Evolutionary conservation across 768 basidiomycete genomes (phyloP).

Genomic region (Boletus tomentosulus): DNA sequence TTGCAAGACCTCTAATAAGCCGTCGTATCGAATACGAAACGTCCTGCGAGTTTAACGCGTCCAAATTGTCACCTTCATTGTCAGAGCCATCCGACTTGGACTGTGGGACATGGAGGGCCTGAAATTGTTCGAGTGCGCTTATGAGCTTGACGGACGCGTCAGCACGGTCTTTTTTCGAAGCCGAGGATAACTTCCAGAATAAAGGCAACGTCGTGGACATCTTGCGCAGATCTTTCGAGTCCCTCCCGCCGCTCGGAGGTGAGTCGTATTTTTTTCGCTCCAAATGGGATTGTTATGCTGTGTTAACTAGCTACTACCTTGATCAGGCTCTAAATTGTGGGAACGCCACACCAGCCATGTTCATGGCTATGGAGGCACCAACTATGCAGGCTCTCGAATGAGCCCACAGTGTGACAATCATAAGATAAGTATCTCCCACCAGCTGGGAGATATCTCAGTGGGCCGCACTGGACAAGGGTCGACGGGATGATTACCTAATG

Average conservation of each 20-base stretch:
- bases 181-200: slow-evolving; percentile 90
- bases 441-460: too few relatives aligned
- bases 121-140: slow-evolving; percentile 79
- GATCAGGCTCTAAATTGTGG: too few relatives aligned
- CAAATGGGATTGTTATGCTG: slow-evolving; percentile 24
- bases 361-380: too few relatives aligned
- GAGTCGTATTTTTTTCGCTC: background rate
- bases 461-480: too few relatives aligned
- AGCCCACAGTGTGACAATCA: too few relatives aligned
- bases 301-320: slow-evolving; percentile 10
- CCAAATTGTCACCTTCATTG: slow-evolving; percentile 52
- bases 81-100: slow-evolving; percentile 34
- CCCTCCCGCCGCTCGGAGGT: too few relatives aligned
- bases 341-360: too few relatives aligned
- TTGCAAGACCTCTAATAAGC: slow-evolving; percentile 83
- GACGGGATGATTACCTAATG: too few relatives aligned
- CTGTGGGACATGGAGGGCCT: slow-evolving; percentile 56
- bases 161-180: slow-evolving; percentile 72
- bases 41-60: slow-evolving; percentile 79
- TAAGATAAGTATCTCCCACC: too few relatives aligned
- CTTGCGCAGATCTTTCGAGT: slow-evolving; percentile 1
- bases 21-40: slow-evolving; percentile 89
- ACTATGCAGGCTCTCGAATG: too few relatives aligned
- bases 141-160: slow-evolving; percentile 85
- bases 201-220: slow-evolving; percentile 89